Evolutionary conservation across 169 alveolate species (phyloP).

Genomic region (Plasmodium vivax): DNA sequence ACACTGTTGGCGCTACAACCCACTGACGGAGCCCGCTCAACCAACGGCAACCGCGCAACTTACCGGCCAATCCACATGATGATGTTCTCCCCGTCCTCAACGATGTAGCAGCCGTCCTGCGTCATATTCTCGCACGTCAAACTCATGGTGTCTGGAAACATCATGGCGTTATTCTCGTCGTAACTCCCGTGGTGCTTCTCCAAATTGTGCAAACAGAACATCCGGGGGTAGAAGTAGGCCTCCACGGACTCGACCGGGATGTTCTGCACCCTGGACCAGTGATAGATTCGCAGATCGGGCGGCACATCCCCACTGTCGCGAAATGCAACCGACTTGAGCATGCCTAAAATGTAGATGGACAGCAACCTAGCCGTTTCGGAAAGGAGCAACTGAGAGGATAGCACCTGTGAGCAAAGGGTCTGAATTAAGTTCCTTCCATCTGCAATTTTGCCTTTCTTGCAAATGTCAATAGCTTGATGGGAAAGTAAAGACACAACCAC

Average conservation of each 20-base stretch:
- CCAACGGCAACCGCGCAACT: background rate
- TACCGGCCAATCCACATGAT: slow-evolving; percentile 92
- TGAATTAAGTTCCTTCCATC: slow-evolving; percentile 89
- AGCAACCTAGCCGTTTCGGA: slow-evolving; percentile 75
- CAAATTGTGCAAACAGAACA: slow-evolving; percentile 84
- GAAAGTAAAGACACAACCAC: slow-evolving; percentile 82
- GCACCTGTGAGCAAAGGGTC: slow-evolving; percentile 81
- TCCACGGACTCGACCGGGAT: slow-evolving; percentile 83
- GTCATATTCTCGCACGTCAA: slow-evolving; percentile 87
- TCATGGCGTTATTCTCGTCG: slow-evolving; percentile 62
- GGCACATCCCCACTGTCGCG: slow-evolving; percentile 86
- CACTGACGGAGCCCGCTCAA: too few relatives aligned
- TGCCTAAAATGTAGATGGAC: slow-evolving; percentile 85
- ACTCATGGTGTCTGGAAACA: slow-evolving; percentile 81
- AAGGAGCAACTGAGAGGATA: slow-evolving; percentile 76
- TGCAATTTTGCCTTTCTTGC: slow-evolving; percentile 83
- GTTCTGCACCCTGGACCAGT: slow-evolving; percentile 84
- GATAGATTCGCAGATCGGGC: slow-evolving; percentile 85
- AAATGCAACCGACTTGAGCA: slow-evolving; percentile 86
- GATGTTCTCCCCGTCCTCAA: slow-evolving; percentile 91
- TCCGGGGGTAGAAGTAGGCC: slow-evolving; percentile 88
- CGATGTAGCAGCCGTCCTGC: slow-evolving; percentile 89
- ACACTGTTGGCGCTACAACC: too few relatives aligned
- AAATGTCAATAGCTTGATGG: slow-evolving; percentile 81
- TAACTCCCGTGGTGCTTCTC: slow-evolving; percentile 71